Base-by-base conservation (phyloP, 202 grass and related monocot species). In the Alloteropsis angusta region DNA sequence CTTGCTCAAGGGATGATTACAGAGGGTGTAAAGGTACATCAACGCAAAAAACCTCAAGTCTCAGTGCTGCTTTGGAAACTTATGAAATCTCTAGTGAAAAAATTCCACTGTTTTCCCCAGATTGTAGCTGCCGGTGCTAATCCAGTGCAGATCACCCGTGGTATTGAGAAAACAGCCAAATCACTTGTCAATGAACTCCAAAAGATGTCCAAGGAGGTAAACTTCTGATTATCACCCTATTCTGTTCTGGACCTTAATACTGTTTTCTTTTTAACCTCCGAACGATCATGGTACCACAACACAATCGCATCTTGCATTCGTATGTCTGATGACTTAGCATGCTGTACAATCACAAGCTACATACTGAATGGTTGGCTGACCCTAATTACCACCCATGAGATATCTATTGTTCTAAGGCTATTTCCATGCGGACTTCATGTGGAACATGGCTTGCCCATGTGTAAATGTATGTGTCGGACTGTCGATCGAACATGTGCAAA, bases 1-100 rank as follows among this genome's bases (percentile, higher is more conserved):
- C 94, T 97, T 76, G 94, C 94, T 80, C 94, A 97, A 75, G 94
- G 94, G 3, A 89, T 97, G 79, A 94, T 97, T 41, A 78, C 94
- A 0, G 94, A 97, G 84, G 94, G 94, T 85, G 91, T 97, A 59
- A 97, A 97, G 91, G 94, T 97, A 90, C 6, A 9, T 1, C 61
- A 38, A n/a, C 39, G 18, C 70, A 42, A 67, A 42, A 67, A 36
- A 25, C 10, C 12, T 56, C 22, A 2, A 35, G 6, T 36, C 42
- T 83, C 5, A 0, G 5, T 43, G 52, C 55, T 12, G 1, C 59
- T 48, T 41, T 7, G 22, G 26, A 60, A 34, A 10, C 28, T 48
- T n/a, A 69, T 85, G 38, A 14, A 39, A 30, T 37, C 64, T 61
- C 49, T 61, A 50, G 0, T 65, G 53, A 56, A 56, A 58, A 58